These are phyloP conservation scores for Acanthochlamys bracteata DNA, from an alignment of 106 monocot species.

Conservation along the genomic window DNA sequence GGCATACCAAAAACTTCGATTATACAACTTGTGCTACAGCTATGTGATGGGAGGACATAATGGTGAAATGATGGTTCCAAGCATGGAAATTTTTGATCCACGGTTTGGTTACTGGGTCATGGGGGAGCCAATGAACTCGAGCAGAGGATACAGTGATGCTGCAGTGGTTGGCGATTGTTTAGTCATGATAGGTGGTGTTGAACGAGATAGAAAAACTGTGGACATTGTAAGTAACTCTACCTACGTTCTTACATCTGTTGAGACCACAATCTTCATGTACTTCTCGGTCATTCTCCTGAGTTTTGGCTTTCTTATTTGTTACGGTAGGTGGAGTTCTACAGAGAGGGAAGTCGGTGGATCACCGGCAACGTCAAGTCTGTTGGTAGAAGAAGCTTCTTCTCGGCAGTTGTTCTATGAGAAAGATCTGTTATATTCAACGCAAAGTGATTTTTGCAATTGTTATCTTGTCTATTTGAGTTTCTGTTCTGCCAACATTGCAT, in stretches of 20 bases:
- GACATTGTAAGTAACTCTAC: slow-evolving; percentile 1
- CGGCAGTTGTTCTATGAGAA: slow-evolving; percentile 7
- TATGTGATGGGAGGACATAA: not conserved
- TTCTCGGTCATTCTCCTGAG: too few relatives aligned
- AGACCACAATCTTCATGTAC: too few relatives aligned
- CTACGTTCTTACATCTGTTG: too few relatives aligned
- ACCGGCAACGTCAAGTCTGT: not conserved
- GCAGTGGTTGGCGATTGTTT: not conserved
- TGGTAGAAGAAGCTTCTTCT: not conserved
- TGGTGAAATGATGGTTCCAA: not conserved
- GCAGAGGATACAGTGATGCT: slow-evolving; percentile 1
- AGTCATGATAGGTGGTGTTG: not conserved
- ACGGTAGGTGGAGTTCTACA: not conserved
- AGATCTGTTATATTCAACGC: too few relatives aligned
- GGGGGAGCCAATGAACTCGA: slow-evolving; percentile 1
- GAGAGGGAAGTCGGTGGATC: not conserved
- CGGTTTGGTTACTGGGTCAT: not conserved
- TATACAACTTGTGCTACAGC: not conserved
- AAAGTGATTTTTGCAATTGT: too few relatives aligned
- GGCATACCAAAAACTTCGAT: too few relatives aligned
- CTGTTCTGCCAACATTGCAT: too few relatives aligned
- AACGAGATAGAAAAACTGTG: not conserved
- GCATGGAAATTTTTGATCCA: slow-evolving; percentile 5
- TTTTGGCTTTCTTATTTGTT: not conserved
- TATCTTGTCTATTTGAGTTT: too few relatives aligned